phyloP scores from a whole-genome alignment of 495 filamentous ascomycete species.

The Trichodelitschia bisporula region DNA sequence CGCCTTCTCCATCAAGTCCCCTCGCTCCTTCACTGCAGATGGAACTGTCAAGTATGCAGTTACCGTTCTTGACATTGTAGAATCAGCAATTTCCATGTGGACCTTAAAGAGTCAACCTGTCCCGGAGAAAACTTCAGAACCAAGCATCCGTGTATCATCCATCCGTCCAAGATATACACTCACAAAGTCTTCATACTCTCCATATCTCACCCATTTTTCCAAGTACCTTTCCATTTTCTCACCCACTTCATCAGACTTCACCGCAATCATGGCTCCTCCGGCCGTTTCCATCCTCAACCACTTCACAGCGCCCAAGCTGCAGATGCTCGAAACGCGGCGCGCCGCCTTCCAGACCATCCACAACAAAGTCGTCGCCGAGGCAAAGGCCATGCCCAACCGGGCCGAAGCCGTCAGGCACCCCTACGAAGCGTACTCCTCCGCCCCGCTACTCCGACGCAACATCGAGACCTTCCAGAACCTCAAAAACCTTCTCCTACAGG shows the following conservation, averaged over 20 bases:
- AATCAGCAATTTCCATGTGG: too few relatives aligned
- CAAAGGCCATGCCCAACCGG: conserved; percentile 1
- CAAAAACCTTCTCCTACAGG: conserved; percentile 19
- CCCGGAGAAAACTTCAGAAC: too few relatives aligned
- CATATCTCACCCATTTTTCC: not conserved
- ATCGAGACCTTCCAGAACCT: conserved; percentile 11
- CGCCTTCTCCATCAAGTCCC: too few relatives aligned
- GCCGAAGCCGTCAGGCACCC: conserved; percentile 2
- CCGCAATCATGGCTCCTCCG: not conserved
- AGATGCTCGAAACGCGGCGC: conserved; percentile 7
- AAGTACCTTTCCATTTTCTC: not conserved
- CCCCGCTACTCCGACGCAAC: conserved; percentile 2
- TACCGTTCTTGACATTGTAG: too few relatives aligned
- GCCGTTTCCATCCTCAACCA: conserved; percentile 8
- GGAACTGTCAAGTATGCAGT: too few relatives aligned
- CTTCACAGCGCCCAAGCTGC: conserved; percentile 10
- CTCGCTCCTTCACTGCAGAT: too few relatives aligned
- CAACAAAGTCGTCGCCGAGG: conserved; percentile 3
- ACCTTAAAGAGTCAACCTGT: too few relatives aligned
- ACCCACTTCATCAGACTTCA: not conserved
- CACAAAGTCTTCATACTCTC: too few relatives aligned
- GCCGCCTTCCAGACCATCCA: conserved; percentile 6
- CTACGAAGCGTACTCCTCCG: too few relatives aligned
- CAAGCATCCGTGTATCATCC: too few relatives aligned
- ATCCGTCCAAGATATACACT: too few relatives aligned